Percentiles rank a stretch among this genome's conserved stretches.
phyloP scores from a whole-genome alignment of 257 asterid genomes.

The Solanum medicagineum region DNA sequence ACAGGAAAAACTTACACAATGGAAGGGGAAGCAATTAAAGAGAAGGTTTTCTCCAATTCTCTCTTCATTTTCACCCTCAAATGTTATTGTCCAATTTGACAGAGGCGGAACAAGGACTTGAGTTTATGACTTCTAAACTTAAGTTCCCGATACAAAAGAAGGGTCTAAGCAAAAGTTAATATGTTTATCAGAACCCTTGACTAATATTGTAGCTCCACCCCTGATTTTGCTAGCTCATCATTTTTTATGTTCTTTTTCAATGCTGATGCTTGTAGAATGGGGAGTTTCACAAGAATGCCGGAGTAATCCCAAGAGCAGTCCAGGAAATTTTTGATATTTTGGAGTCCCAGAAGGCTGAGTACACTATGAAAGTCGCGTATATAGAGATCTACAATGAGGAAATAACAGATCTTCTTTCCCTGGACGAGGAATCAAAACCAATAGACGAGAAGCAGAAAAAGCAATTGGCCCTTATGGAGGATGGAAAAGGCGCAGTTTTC shows the following conservation, averaged over 20 bases:
- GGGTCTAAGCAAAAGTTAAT: background rate
- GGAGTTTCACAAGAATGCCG: slow-evolving; percentile 23
- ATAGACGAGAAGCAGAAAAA: slow-evolving; percentile 20
- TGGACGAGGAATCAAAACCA: slow-evolving; percentile 15
- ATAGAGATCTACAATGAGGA: slow-evolving; percentile 62
- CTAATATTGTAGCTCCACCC: background rate
- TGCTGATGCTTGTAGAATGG: slow-evolving; percentile 19
- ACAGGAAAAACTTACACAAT: slow-evolving; percentile 53
- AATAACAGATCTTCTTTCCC: slow-evolving; percentile 43
- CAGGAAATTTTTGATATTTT: slow-evolving; percentile 31
- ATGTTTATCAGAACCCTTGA: background rate
- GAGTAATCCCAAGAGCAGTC: slow-evolving; percentile 50
- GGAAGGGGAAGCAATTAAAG: slow-evolving; percentile 48
- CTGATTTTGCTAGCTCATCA: background rate
- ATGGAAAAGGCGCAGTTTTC: slow-evolving; percentile 44
- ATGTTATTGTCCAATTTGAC: background rate
- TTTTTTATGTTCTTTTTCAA: background rate
- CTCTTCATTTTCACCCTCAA: background rate
- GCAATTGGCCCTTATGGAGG: slow-evolving; percentile 39
- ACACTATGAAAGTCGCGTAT: slow-evolving; percentile 37
- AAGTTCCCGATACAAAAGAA: background rate
- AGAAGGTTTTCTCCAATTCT: slow-evolving; percentile 21
- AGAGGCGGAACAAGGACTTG: background rate
- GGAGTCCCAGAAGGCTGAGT: slow-evolving; percentile 34
- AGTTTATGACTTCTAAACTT: background rate